A percentile compares a stretch with the other conserved stretches of the same genome.
Evolutionary conservation across 495 filamentous ascomycete species (phyloP).

Genomic region (Aspergillus cavernicola): DNA sequence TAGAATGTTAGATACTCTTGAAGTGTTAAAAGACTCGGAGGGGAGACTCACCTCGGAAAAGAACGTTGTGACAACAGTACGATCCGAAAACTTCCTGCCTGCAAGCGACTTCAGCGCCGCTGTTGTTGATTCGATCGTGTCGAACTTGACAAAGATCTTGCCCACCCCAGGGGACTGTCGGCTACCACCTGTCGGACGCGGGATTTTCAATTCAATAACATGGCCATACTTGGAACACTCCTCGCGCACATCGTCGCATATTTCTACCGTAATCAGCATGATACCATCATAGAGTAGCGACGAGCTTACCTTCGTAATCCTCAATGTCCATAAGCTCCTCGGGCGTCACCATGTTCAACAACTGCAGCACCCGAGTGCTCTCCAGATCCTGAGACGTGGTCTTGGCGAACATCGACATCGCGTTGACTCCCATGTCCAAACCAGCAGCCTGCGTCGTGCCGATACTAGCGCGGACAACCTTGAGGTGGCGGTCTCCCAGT

Average conservation of each 20-base stretch:
- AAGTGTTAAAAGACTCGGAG: neutral
- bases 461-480: constrained; percentile 83
- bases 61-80: constrained; percentile 93
- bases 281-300: neutral
- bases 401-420: constrained; percentile 97
- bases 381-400: constrained; percentile 77
- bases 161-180: constrained; percentile 84
- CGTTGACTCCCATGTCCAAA: constrained; percentile 92
- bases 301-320: constrained; percentile 78
- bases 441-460: constrained; percentile 86
- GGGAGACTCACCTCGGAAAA: constrained; percentile 72
- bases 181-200: constrained; percentile 76
- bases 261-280: constrained; percentile 57
- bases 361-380: constrained; percentile 75
- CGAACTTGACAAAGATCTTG: constrained; percentile 96
- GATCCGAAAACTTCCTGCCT: constrained; percentile 89
- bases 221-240: constrained; percentile 89
- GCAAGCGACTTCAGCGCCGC: constrained; percentile 82
- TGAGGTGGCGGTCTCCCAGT: constrained; percentile 79
- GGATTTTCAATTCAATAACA: constrained; percentile 83
- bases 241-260: constrained; percentile 84
- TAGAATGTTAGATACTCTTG: constrained; percentile 14
- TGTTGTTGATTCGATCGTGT: constrained; percentile 70
- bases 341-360: constrained; percentile 96
- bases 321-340: constrained; percentile 93